A percentile compares a stretch with the other conserved stretches of the same genome.
These are phyloP conservation scores for Solanum chiquidenum DNA, from an alignment of 257 asterid species.

Conservation along the genomic window DNA sequence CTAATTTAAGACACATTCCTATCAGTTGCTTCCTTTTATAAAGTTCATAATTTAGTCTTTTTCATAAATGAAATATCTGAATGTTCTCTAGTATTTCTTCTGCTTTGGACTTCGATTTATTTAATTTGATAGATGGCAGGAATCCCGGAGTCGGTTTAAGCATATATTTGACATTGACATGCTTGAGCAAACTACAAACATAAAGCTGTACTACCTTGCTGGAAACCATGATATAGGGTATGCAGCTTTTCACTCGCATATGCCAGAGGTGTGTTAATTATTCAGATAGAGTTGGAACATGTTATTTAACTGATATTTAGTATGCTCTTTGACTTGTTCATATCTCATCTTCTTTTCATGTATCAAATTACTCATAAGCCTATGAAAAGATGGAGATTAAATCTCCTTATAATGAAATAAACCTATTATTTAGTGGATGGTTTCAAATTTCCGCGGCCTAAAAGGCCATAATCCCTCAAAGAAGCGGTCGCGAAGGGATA, in stretches of 20 bases:
- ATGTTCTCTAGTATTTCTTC: slow-evolving; percentile 1
- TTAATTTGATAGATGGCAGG: slow-evolving; percentile 60
- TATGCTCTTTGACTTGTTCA: not conserved
- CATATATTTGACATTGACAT: slow-evolving; percentile 72
- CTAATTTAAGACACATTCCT: not conserved
- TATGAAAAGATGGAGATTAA: not conserved
- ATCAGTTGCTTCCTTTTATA: not conserved
- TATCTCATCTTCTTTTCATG: not conserved
- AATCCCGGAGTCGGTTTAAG: slow-evolving; percentile 74
- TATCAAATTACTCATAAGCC: not conserved
- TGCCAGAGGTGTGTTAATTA: slow-evolving; percentile 48
- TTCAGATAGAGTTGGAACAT: not conserved
- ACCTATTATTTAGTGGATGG: not conserved
- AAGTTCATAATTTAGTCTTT: not conserved
- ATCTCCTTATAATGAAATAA: not conserved
- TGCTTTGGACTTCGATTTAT: not conserved
- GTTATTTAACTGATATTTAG: not conserved
- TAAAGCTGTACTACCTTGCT: slow-evolving; percentile 45
- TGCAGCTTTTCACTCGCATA: slow-evolving; percentile 45
- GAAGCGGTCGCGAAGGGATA: not conserved
- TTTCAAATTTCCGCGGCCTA: not conserved
- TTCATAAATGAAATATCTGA: not conserved
- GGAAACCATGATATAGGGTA: slow-evolving; percentile 96
- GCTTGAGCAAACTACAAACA: slow-evolving; percentile 43
- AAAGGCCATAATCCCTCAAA: not conserved